Percentiles rank a stretch among this genome's conserved stretches.
phyloP scores from a whole-genome alignment of 345 rosid species.

The Balakata baccata region DNA sequence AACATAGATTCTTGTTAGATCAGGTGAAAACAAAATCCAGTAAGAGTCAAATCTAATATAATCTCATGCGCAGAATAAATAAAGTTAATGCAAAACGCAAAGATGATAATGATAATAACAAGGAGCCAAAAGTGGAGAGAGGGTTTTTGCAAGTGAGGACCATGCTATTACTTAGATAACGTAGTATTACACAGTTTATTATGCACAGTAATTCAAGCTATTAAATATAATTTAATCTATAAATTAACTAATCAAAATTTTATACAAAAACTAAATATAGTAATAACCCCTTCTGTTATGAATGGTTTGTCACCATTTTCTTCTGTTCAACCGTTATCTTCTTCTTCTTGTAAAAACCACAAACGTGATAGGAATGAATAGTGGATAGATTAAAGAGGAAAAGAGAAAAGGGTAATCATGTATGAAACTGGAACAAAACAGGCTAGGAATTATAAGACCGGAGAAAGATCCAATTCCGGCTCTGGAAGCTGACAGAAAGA shows the following conservation, averaged over 20 bases:
- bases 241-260: conserved; percentile 17
- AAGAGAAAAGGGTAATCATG: neutral
- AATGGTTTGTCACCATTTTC: neutral
- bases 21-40: conserved; percentile 22
- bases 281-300: neutral
- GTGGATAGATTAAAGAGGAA: conserved; percentile 8
- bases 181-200: conserved; percentile 25
- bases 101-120: conserved; percentile 1
- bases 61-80: conserved; percentile 33
- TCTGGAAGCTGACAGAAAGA: conserved; percentile 89
- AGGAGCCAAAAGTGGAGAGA: conserved; percentile 3
- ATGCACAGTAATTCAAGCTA: conserved; percentile 33
- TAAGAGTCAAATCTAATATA: neutral
- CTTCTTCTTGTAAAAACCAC: neutral
- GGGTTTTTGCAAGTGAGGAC: conserved; percentile 34
- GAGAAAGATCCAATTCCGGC: conserved; percentile 33
- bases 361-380: neutral
- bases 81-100: neutral
- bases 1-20: conserved; percentile 18
- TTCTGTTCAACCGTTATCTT: neutral
- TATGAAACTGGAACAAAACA: conserved; percentile 27
- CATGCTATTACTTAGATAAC: conserved; percentile 37
- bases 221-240: conserved; percentile 28
- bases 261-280: neutral
- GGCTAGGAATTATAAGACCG: conserved; percentile 15